phyloP scores from a whole-genome alignment of 257 asterid genomes.

The Fraxinus quadrangulata region DNA sequence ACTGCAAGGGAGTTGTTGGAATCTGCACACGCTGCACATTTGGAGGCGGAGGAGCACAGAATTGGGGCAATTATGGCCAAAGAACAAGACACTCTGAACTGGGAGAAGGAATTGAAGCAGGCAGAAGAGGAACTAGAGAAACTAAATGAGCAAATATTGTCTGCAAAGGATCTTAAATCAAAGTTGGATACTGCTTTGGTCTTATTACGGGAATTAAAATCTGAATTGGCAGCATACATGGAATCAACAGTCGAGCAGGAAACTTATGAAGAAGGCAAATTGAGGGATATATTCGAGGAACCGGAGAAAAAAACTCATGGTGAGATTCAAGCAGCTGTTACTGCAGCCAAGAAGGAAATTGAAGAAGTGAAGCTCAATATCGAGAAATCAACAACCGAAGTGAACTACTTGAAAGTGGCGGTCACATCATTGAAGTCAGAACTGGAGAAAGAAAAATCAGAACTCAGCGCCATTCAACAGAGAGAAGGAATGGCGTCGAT shows the following conservation, averaged over 20 bases:
- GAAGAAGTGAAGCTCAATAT: conserved; percentile 74
- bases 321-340: conserved; percentile 56
- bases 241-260: conserved; percentile 50
- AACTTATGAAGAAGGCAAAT: conserved; percentile 37
- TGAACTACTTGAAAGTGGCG: conserved; percentile 68
- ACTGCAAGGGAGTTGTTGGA: conserved; percentile 77
- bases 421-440: conserved; percentile 62
- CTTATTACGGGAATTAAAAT: conserved; percentile 62
- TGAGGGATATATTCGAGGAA: conserved; percentile 33
- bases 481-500: conserved; percentile 90
- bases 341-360: conserved; percentile 68
- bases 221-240: conserved; percentile 83
- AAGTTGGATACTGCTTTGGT: conserved; percentile 64
- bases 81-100: conserved; percentile 72
- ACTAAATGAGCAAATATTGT: conserved; percentile 48
- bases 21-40: conserved; percentile 86
- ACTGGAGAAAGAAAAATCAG: conserved; percentile 66
- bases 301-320: conserved; percentile 51
- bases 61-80: conserved; percentile 79
- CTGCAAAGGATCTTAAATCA: conserved; percentile 61
- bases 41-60: conserved; percentile 91
- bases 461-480: conserved; percentile 59
- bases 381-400: conserved; percentile 62
- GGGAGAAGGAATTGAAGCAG: conserved; percentile 76
- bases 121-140: conserved; percentile 72